phyloP scores from a whole-genome alignment of 2,329 filamentous ascomycete genomes.

The Byssochlamys sp. region DNA sequence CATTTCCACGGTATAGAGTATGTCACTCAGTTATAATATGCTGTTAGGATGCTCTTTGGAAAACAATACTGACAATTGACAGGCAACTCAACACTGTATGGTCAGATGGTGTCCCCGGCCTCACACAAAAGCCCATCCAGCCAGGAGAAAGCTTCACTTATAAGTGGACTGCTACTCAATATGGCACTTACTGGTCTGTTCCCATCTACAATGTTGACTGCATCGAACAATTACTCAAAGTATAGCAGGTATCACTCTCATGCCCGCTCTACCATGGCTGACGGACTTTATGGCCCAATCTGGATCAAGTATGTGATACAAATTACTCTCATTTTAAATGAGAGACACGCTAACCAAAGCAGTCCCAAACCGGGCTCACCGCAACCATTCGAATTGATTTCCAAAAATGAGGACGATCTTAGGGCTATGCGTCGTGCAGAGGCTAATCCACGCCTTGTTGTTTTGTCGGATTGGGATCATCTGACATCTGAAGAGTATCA shows the following conservation, averaged over 20 bases:
- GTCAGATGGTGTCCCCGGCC: constrained; percentile 51
- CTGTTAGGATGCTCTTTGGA: too few species aligned
- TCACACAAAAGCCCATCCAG: constrained; percentile 45
- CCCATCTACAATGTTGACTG: not conserved
- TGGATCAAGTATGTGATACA: constrained; percentile 14
- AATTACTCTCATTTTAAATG: not conserved
- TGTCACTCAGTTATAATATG: not conserved
- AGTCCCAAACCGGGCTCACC: constrained; percentile 20
- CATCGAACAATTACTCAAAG: not conserved
- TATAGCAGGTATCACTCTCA: constrained; percentile 41
- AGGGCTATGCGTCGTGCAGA: constrained; percentile 43
- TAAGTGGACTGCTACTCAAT: constrained; percentile 44
- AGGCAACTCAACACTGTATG: constrained; percentile 44
- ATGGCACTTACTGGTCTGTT: constrained; percentile 47
- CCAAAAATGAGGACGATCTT: constrained; percentile 28
- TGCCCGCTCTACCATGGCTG: constrained; percentile 45
- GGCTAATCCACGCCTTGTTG: constrained; percentile 35
- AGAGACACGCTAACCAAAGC: constrained; percentile 30
- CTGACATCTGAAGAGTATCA: constrained; percentile 41
- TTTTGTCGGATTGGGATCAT: constrained; percentile 50
- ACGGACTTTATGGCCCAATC: constrained; percentile 48
- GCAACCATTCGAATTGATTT: constrained; percentile 45
- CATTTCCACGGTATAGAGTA: constrained; percentile 33
- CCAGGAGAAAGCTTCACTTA: constrained; percentile 44
- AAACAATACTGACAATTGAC: not conserved